Evolutionary conservation across 768 basidiomycete genomes (phyloP).

Genomic region (Suillus ampliporus): DNA sequence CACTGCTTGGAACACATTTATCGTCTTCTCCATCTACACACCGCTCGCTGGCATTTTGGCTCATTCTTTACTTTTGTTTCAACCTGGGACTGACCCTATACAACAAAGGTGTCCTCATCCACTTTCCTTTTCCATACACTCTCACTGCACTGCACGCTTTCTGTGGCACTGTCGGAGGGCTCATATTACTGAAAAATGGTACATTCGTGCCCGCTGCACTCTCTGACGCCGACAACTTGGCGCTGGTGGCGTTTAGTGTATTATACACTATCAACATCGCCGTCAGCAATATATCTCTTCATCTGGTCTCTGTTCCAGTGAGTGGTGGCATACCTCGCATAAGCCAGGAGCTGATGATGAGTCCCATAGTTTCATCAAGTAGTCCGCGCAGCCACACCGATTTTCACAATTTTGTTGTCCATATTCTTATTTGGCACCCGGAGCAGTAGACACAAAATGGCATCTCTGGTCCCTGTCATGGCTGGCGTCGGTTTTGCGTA

Average conservation of each 20-base stretch:
- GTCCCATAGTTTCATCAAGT: conserved; percentile 90
- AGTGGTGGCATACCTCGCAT: conserved; percentile 37
- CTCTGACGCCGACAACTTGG: conserved; percentile 54
- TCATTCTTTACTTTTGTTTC: conserved; percentile 84
- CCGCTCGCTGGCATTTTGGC: conserved; percentile 58
- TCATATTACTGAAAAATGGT: conserved; percentile 61
- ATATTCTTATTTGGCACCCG: conserved; percentile 65
- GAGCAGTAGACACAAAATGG: conserved; percentile 64
- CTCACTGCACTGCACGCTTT: conserved; percentile 92
- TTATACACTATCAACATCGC: conserved; percentile 95
- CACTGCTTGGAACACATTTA: background rate
- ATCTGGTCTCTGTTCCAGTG: conserved; percentile 89
- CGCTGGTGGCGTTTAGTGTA: conserved; percentile 81
- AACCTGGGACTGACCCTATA: conserved; percentile 93
- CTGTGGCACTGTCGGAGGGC: conserved; percentile 84
- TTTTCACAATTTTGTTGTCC: conserved; percentile 88
- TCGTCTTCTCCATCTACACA: conserved; percentile 18
- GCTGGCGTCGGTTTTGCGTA: conserved; percentile 92
- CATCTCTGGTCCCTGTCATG: conserved; percentile 84
- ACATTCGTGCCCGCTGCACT: conserved; percentile 64
- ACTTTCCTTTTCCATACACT: conserved; percentile 95
- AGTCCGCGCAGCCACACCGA: conserved; percentile 88
- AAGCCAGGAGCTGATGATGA: background rate
- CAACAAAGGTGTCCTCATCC: conserved; percentile 92
- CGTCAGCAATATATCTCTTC: conserved; percentile 89